Base-by-base conservation (phyloP, 495 filamentous ascomycete species). In the Penicillium desertorum region DNA sequence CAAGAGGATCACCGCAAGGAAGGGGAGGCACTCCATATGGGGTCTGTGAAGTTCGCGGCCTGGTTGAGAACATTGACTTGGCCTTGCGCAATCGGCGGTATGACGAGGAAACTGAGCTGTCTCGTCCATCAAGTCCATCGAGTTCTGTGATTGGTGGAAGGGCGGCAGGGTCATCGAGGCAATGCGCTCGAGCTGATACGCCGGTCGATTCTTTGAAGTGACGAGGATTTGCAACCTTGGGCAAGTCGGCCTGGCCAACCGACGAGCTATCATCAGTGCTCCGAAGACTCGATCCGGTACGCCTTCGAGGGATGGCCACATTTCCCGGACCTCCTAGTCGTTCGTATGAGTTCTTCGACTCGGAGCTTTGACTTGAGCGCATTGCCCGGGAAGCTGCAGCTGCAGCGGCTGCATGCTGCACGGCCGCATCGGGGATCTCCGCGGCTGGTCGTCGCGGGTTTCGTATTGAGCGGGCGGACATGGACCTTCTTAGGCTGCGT, bases 41-140 rank as follows among this genome's bases (percentile, higher is more conserved):
- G 20, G 58, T 52, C 45, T 64, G 60, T 23, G 74, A 68, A 6
- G 72, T 65, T 34, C 76, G 69, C 34, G 78, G 80, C 41, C 77
- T 74, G 12, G 82, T 78, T 29, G 76, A 78, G 61, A 89, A 85
- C 83, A 91, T 83, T 0, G 89, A 92, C 63, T 80, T 86, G 14
- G 90, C 82, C 64, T 86, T 89, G 48, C 85, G 86, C 48, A 92
- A 74, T 49, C 80, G 86, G n/a, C 85, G 82, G 60, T 86, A 91
- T 1, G 89, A 92, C 3, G 88, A 92, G 19, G 88, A 86, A 16
- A 77, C 76, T 10, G 86, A 87, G 5, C 80, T 77, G 49, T 85
- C 74, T n/a, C 82, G 79, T 45, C 86, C 81, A 64, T 87, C 82
- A 5, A 83, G 75, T 6, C 71, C 76, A 7, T 61, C 58, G 34